Percentiles rank a stretch among this genome's conserved stretches.
phyloP scores from a whole-genome alignment of 495 filamentous ascomycete species.

The Xeromyces bisporus region DNA sequence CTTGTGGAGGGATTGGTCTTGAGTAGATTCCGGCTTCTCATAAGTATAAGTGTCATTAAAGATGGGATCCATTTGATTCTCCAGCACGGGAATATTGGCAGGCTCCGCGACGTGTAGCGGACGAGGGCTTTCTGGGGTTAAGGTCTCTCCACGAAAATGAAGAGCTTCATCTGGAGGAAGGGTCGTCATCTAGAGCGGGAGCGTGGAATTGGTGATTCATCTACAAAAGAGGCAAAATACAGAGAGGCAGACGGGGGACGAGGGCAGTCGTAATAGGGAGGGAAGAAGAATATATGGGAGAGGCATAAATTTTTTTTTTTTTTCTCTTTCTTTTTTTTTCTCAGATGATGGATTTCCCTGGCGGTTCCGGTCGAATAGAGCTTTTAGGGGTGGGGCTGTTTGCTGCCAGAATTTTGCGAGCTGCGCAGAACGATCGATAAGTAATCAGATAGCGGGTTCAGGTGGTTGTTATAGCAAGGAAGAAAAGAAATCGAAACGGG shows the following conservation, averaged over 20 bases:
- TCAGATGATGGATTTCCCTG: too few relatives aligned
- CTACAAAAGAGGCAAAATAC: slow-evolving; percentile 14
- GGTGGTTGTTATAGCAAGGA: too few relatives aligned
- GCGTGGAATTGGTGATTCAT: slow-evolving; percentile 21
- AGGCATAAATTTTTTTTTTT: too few relatives aligned
- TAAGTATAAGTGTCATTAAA: slow-evolving; percentile 52
- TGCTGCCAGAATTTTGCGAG: too few relatives aligned
- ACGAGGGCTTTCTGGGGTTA: slow-evolving; percentile 57
- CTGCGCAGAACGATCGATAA: too few relatives aligned
- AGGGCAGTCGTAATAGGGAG: slow-evolving; percentile 1
- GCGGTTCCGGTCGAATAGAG: too few relatives aligned
- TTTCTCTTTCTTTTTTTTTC: too few relatives aligned
- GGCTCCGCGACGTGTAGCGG: slow-evolving; percentile 54
- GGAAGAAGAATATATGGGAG: slow-evolving; percentile 3
- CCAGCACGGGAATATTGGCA: slow-evolving; percentile 51
- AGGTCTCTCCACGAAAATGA: slow-evolving; percentile 47
- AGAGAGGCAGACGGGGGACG: slow-evolving; percentile 1
- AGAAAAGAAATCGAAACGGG: slow-evolving; percentile 1
- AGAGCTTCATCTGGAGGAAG: slow-evolving; percentile 44
- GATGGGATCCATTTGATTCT: slow-evolving; percentile 55
- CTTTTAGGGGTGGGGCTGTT: too few relatives aligned
- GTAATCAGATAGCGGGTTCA: too few relatives aligned
- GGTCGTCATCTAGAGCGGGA: slow-evolving; percentile 41
- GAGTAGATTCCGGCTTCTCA: slow-evolving; percentile 12
- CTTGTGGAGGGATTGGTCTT: slow-evolving; percentile 4